phyloP scores from a whole-genome alignment of 495 filamentous ascomycete species.

The Echria macrotheca region DNA sequence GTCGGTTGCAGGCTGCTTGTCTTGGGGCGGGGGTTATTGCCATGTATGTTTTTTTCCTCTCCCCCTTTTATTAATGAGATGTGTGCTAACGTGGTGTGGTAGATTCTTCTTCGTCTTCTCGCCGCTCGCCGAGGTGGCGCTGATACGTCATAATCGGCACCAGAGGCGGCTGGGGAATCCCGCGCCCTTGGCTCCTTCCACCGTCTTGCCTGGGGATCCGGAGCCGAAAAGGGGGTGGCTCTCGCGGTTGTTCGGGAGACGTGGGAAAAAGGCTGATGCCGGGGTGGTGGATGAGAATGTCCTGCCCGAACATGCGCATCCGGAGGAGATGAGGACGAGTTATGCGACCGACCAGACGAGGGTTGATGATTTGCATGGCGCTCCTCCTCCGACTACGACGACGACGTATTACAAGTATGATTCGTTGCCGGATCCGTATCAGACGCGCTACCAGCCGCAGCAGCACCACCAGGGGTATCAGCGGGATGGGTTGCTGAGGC shows the following conservation, averaged over 20 bases:
- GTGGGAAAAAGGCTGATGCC: background rate
- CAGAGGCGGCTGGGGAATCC: too few species aligned
- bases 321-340: constrained; percentile 35
- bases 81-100: background rate
- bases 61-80: constrained; percentile 28
- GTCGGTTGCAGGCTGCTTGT: constrained; percentile 63
- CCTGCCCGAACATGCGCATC: constrained; percentile 35
- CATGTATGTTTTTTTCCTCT: constrained; percentile 51
- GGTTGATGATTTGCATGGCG: constrained; percentile 17
- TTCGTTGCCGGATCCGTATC: too few species aligned
- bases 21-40: constrained; percentile 75
- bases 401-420: too few species aligned
- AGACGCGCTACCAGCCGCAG: too few species aligned
- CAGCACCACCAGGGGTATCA: too few species aligned
- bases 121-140: constrained; percentile 54
- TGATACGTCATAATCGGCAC: constrained; percentile 65
- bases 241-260: constrained; percentile 27
- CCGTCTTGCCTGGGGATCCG: too few species aligned
- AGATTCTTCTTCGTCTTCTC: constrained; percentile 61
- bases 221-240: constrained; percentile 11
- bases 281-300: constrained; percentile 21
- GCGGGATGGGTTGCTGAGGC: background rate
- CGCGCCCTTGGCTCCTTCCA: too few species aligned
- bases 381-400: too few species aligned
- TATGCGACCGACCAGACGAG: constrained; percentile 38